phyloP scores from a whole-genome alignment of 2,329 filamentous ascomycete genomes.

The Botrytis galanthina region DNA sequence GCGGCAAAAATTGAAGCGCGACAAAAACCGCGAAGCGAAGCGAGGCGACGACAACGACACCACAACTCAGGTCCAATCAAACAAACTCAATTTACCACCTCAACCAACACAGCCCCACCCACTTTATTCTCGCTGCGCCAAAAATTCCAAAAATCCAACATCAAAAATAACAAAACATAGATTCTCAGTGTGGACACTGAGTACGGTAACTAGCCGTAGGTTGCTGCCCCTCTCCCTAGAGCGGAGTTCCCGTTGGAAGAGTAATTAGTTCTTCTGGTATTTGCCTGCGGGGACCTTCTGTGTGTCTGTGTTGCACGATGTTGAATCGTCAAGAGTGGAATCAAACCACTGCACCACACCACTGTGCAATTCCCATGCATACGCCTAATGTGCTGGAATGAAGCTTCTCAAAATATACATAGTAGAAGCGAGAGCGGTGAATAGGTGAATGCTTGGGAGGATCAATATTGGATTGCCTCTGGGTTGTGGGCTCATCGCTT shows the following conservation, averaged over 20 bases:
- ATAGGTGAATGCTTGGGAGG: not conserved
- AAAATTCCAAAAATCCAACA: not conserved
- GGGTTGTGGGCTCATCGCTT: not conserved
- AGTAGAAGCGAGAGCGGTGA: not conserved
- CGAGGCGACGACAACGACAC: not conserved
- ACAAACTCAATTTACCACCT: constrained; percentile 35
- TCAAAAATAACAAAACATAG: not conserved
- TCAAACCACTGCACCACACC: constrained; percentile 4
- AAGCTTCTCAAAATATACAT: not conserved
- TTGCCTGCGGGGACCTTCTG: not conserved
- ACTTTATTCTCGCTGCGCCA: constrained; percentile 26
- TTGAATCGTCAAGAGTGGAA: constrained; percentile 1
- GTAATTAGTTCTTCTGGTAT: not conserved
- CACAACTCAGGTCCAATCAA: not conserved
- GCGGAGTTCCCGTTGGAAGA: not conserved
- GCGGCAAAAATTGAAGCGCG: not conserved
- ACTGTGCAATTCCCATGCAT: not conserved
- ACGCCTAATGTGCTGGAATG: not conserved
- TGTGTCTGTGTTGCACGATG: not conserved
- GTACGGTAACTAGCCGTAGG: not conserved
- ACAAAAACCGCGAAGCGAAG: not conserved
- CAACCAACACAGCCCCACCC: constrained; percentile 40
- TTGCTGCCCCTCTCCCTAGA: not conserved
- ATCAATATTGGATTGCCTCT: not conserved
- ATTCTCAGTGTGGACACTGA: not conserved